phyloP scores from a whole-genome alignment of 345 rosid genomes.

The Linum trigynum region DNA sequence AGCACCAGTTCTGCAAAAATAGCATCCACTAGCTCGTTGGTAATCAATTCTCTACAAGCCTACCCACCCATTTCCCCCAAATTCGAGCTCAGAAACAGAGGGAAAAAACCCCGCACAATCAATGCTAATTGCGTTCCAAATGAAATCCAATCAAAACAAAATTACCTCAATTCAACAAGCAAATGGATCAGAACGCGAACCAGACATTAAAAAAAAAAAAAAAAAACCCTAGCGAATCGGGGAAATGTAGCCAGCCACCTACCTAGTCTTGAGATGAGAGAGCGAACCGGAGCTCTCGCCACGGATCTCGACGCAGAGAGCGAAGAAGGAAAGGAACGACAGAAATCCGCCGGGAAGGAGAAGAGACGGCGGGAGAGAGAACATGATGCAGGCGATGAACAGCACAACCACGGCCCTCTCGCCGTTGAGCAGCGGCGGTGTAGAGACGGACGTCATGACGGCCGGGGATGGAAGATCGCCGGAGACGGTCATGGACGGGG shows the following conservation, averaged over 20 bases:
- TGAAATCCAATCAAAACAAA: neutral
- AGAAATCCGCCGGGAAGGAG: conserved; percentile 61
- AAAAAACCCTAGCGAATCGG: neutral
- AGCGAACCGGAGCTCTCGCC: conserved; percentile 36
- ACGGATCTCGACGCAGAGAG: conserved; percentile 58
- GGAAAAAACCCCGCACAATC: neutral
- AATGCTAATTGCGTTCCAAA: neutral
- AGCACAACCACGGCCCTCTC: conserved; percentile 73
- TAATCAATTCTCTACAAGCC: neutral
- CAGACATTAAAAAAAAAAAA: neutral
- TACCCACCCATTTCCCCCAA: neutral
- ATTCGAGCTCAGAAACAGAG: neutral
- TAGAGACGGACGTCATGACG: conserved; percentile 18
- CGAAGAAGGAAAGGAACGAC: conserved; percentile 41
- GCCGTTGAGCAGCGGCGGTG: conserved; percentile 44
- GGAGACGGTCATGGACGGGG: neutral
- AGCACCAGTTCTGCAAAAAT: conserved; percentile 53
- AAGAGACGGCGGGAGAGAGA: conserved; percentile 53
- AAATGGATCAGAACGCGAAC: neutral
- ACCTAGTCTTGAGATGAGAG: conserved; percentile 49
- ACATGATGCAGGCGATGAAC: conserved; percentile 40
- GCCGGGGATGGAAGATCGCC: neutral
- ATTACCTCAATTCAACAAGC: neutral
- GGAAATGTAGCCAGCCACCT: neutral
- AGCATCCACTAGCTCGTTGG: neutral